Evolutionary conservation across 345 rosid genomes (phyloP), one percentile per base, ranked within the genome.

Genomic region (Leavenworthia alabamica): DNA sequence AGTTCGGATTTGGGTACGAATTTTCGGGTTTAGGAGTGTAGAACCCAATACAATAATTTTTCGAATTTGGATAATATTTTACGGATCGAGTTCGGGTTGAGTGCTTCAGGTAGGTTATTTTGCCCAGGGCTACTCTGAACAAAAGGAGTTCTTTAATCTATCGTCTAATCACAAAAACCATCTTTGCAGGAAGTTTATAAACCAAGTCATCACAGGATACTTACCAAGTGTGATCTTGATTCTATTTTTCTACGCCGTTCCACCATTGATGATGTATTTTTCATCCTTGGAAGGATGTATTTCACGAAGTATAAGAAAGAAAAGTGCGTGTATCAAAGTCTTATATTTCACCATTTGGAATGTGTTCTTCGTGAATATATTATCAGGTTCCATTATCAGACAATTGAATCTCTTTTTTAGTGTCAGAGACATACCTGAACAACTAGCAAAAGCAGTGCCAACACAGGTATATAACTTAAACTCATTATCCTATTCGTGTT

Each of bases 311-410:
- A 78, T 79, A 74, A 82, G 97, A 71, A 92, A 92, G 76, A 82
- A 41, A 68, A 89, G 94, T 71, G 90, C 97, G 17, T 79, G 90
- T 74, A 66, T 77, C 74, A 92, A 92, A 82, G 80, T 89, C 59
- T 66, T 89, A 72, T 78, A 80, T 79, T 92, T 92, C 80, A 86
- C 88, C 17, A 89, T 92, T 68, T 92, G 89, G 98, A 92, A 92
- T 53, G 93, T 92, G 55, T 92, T 89, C 89, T 92, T 92, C 32
- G 88, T 85, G 60, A 92, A 89, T 60, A 80, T 86, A 27, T 76
- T 92, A 44, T 85, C 98, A 0, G 95, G 96, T n/a, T 84, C 95
- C 14, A 60, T 89, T 57, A 85, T 92, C 39, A 72, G 66, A 37
- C 85, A 78, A 32, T 11, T 85, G 64, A 74, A 52, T 75, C 78